phyloP scores from a whole-genome alignment of 129 eudicot species.

The Artemisia tridentata region DNA sequence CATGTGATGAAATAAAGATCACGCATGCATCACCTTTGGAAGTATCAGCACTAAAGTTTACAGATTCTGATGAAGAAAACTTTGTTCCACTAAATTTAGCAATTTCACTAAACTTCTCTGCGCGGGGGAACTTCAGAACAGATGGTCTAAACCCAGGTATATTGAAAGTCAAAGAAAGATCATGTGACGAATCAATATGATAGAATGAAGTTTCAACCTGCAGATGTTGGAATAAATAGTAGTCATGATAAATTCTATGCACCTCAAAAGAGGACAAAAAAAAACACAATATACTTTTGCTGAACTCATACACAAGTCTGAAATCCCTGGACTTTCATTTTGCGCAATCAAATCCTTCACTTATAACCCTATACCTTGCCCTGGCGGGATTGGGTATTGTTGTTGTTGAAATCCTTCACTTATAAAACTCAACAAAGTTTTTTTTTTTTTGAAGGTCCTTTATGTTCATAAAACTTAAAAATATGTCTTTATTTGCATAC shows the following conservation, averaged over 20 bases:
- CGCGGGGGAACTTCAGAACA: conserved; percentile 75
- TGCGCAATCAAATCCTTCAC: no score
- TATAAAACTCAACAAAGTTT: no score
- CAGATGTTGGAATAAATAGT: conserved; percentile 34
- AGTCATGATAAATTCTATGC: conserved; percentile 42
- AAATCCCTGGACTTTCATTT: no score
- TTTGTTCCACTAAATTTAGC: conserved; percentile 86
- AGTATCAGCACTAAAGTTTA: conserved; percentile 53
- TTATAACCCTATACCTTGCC: no score
- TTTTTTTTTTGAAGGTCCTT: no score
- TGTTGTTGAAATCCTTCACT: no score
- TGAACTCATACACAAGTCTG: no score
- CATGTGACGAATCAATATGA: conserved; percentile 93
- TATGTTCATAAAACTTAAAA: neutral
- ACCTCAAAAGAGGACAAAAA: neutral
- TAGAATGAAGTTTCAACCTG: conserved; percentile 89
- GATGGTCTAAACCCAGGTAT: conserved; percentile 70
- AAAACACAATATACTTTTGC: neutral
- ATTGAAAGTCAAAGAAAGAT: conserved; percentile 59
- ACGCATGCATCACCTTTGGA: conserved; percentile 42
- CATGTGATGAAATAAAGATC: neutral
- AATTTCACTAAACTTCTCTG: conserved; percentile 62
- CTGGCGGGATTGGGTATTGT: no score
- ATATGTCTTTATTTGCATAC: neutral
- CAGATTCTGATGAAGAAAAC: conserved; percentile 67